Evolutionary conservation across 139 green algal species (phyloP), one percentile per base, ranked within the genome.

Genomic region (Edaphochlamys debaryana): DNA sequence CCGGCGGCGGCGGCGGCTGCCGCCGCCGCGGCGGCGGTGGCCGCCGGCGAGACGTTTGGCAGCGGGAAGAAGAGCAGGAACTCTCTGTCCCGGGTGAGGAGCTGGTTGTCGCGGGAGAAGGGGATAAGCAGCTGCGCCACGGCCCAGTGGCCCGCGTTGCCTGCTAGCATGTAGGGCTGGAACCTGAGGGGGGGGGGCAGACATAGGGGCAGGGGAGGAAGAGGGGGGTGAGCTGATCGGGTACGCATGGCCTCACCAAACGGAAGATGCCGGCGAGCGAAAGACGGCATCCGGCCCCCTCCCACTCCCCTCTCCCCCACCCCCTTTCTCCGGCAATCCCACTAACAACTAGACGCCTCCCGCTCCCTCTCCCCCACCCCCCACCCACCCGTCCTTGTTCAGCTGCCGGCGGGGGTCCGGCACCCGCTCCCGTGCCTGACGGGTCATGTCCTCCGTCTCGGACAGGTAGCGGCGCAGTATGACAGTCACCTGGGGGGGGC

Each of bases 111-210:
- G 45, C 23, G 67, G 62, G 36, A 7, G 19, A 52, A 17, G 36
- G 74, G 58, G 58, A 80, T 80, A 58, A 80, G 74, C 74, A 80
- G 29, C 74, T 80, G 74, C 22, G 74, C 74, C 29, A 80, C 74
- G 38, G 58, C 58, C 74, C 74, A 80, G 56, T 80, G 74, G 20
- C 56, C 74, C 0, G 74, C 58, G 60, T 80, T 80, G 60, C 74
- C 58, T 29, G 74, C 74, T 9, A 80, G 74, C 74, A 80, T 80
- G 74, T 80, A 80, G 11, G 74, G 74, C 74, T 70, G 56, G 74
- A 80, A 80, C 58, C 72, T 79, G 72, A 30, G 11, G 56, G 11
- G 48, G 11, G 11, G 48, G 48, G 11, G 15, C 48, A 54, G 11
- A 54, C 48, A 54, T 15, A 54, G 11, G 11, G 48, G 48, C 48